Percentiles rank a stretch among this genome's conserved stretches.
These are phyloP conservation scores for Galerina sulciceps DNA, from an alignment of 768 basidiomycete genomes.

Conservation along the genomic window DNA sequence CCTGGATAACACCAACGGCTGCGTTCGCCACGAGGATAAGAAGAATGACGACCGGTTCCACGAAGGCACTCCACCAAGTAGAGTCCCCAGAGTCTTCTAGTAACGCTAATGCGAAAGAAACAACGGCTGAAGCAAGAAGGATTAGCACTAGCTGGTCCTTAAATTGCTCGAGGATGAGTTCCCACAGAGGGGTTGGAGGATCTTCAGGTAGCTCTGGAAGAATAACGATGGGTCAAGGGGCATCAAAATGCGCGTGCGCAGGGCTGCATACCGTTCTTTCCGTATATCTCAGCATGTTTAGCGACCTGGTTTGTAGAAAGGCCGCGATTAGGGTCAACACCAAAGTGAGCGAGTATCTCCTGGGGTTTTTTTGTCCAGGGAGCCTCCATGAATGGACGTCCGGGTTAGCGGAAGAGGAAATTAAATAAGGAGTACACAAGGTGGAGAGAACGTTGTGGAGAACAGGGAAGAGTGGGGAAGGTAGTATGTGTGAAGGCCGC, in stretches of 20 bases:
- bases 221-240: neutral
- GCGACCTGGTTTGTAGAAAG: constrained; percentile 69
- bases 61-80: constrained; percentile 81
- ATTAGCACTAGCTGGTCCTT: constrained; percentile 98
- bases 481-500: constrained; percentile 14
- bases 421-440: neutral
- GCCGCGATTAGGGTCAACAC: constrained; percentile 65
- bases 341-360: constrained; percentile 74
- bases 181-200: constrained; percentile 88
- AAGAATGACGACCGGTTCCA: constrained; percentile 93
- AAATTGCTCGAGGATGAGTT: constrained; percentile 97
- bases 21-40: constrained; percentile 97
- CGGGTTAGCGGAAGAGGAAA: constrained; percentile 22
- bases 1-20: constrained; percentile 96
- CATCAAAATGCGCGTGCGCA: constrained; percentile 2
- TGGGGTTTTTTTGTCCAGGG: constrained; percentile 81
- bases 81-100: constrained; percentile 78
- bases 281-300: constrained; percentile 79
- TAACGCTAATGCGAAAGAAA: constrained; percentile 91
- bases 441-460: constrained; percentile 4
- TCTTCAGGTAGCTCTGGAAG: constrained; percentile 88
- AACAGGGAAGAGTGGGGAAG: constrained; percentile 15
- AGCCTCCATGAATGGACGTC: constrained; percentile 53
- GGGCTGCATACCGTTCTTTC: constrained; percentile 73
- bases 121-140: constrained; percentile 88